These are phyloP conservation scores for Hortiboletus flavorubellus DNA, from an alignment of 768 basidiomycete genomes.

Conservation along the genomic window DNA sequence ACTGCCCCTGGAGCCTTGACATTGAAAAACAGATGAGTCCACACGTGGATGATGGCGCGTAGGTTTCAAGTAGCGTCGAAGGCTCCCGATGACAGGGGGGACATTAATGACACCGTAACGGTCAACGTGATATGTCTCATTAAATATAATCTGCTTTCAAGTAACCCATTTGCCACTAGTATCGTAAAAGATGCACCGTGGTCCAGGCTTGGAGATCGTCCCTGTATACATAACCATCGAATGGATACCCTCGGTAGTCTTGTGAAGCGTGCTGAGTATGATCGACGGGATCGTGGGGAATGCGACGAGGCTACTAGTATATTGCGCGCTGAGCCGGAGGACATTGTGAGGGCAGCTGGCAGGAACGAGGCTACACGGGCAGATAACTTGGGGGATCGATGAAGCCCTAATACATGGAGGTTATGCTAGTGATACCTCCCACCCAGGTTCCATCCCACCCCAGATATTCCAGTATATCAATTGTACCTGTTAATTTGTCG, in stretches of 20 bases:
- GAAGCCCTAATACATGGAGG: neutral
- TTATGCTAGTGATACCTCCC: neutral
- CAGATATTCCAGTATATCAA: too few relatives aligned
- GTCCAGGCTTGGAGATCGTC: slow-evolving; percentile 63
- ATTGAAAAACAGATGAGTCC: neutral
- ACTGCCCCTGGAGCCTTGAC: slow-evolving; percentile 1
- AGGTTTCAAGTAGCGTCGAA: slow-evolving; percentile 71
- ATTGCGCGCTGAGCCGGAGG: slow-evolving; percentile 18
- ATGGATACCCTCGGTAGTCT: slow-evolving; percentile 49
- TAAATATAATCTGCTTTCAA: too few relatives aligned
- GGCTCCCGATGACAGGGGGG: slow-evolving; percentile 56
- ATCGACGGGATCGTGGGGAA: slow-evolving; percentile 59
- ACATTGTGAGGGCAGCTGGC: slow-evolving; percentile 11
- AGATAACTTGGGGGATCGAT: slow-evolving; percentile 55
- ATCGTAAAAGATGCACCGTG: slow-evolving; percentile 41
- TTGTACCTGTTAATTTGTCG: neutral
- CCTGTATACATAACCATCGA: slow-evolving; percentile 69
- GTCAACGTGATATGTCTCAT: too few relatives aligned
- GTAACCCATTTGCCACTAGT: too few relatives aligned
- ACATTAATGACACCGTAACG: too few relatives aligned
- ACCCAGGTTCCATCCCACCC: neutral
- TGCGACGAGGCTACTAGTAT: slow-evolving; percentile 56
- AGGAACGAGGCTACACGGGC: slow-evolving; percentile 56
- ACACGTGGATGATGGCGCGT: slow-evolving; percentile 43
- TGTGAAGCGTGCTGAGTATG: slow-evolving; percentile 51